Evolutionary conservation across 2,329 filamentous ascomycete genomes (phyloP).

Genomic region (Aspergillus sp.): DNA sequence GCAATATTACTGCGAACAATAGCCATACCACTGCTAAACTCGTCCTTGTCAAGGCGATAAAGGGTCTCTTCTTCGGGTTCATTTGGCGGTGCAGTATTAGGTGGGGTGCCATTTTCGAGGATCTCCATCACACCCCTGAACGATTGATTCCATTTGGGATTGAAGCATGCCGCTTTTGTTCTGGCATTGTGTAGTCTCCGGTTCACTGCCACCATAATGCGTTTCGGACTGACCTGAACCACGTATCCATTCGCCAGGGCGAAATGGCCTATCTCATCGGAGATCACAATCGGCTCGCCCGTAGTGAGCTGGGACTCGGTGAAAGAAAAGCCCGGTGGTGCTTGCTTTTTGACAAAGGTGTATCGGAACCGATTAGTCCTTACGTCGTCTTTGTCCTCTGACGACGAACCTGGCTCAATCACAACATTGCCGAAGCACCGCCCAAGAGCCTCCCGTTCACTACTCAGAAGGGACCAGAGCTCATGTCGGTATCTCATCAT

Average conservation of each 20-base stretch:
- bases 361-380: slow-evolving; percentile 93
- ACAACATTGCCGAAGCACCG: slow-evolving; percentile 84
- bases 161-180: slow-evolving; percentile 65
- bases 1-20: slow-evolving; percentile 89
- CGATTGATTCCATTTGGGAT: slow-evolving; percentile 67
- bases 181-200: slow-evolving; percentile 80
- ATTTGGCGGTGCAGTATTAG: slow-evolving; percentile 15
- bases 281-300: slow-evolving; percentile 92
- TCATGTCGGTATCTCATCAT: slow-evolving; percentile 79
- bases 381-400: slow-evolving; percentile 58
- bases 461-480: slow-evolving; percentile 91
- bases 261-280: slow-evolving; percentile 90
- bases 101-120: slow-evolving; percentile 43
- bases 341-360: slow-evolving; percentile 65
- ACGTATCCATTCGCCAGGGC: slow-evolving; percentile 89
- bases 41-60: slow-evolving; percentile 92
- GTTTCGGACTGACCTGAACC: slow-evolving; percentile 62
- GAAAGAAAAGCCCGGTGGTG: slow-evolving; percentile 64
- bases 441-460: slow-evolving; percentile 76
- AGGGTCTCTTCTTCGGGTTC: slow-evolving; percentile 45
- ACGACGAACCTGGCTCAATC: slow-evolving; percentile 67
- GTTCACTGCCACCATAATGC: slow-evolving; percentile 84
- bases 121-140: slow-evolving; percentile 92
- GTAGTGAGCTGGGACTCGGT: slow-evolving; percentile 78
- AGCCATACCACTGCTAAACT: slow-evolving; percentile 97